Conservation (phyloP, 352 stramenopile species). For the Pythium coloratum region DNA sequence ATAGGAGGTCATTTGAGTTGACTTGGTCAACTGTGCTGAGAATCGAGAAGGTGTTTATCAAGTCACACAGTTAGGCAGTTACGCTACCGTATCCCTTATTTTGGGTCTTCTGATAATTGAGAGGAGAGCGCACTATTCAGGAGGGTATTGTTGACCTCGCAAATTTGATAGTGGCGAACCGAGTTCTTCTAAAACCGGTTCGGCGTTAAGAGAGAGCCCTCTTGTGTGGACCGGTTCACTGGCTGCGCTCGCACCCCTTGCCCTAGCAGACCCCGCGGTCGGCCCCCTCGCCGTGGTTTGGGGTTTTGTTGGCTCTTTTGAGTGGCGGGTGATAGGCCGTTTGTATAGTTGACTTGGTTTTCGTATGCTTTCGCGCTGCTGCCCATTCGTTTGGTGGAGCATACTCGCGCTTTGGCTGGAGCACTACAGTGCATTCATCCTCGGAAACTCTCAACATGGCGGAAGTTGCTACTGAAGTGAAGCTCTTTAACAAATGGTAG, state of each 20-base stretch:
- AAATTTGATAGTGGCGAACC: constrained; percentile 2
- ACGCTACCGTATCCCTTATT: constrained; percentile 4
- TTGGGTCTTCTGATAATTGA: constrained; percentile 17
- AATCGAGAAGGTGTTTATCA: background rate
- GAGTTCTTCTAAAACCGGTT: constrained; percentile 11
- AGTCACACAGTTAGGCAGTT: background rate
- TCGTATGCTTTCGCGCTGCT: constrained; percentile 65
- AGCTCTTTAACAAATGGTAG: constrained; percentile 96
- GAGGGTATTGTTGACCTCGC: background rate
- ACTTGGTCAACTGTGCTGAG: background rate
- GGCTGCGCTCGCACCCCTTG: constrained; percentile 23
- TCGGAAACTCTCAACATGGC: constrained; percentile 91
- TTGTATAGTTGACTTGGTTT: constrained; percentile 62
- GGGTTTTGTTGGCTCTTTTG: background rate
- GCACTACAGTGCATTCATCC: constrained; percentile 60
- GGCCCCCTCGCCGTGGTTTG: constrained; percentile 8
- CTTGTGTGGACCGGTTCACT: constrained; percentile 28
- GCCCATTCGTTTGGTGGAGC: constrained; percentile 81
- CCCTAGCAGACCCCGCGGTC: constrained; percentile 9
- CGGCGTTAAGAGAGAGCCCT: background rate
- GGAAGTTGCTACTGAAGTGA: constrained; percentile 92
- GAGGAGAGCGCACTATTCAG: constrained; percentile 10
- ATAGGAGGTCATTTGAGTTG: constrained; percentile 2
- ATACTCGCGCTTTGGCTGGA: constrained; percentile 19
- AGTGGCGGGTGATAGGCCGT: constrained; percentile 26